Base-by-base conservation (phyloP, 2,329 filamentous ascomycete genomes). In the Ophiostoma sp. region DNA sequence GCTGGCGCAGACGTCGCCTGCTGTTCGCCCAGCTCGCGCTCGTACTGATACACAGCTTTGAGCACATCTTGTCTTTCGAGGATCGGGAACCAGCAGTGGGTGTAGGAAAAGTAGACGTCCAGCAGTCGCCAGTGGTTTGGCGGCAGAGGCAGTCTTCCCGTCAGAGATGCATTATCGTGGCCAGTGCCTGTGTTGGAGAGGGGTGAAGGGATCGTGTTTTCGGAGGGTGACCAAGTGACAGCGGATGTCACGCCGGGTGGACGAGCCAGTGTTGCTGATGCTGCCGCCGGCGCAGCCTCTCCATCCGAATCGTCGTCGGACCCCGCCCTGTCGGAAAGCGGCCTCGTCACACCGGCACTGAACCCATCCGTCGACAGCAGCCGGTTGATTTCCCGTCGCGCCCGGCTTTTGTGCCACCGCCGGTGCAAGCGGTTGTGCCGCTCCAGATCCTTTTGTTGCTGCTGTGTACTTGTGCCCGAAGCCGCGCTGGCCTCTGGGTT, bases 51-150 rank as follows among this genome's bases (percentile, higher is more conserved):
- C 0, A 82, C 87, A 73, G 79, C 84, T 73, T 77, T 84, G 69
- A 91, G 82, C 4, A 93, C 82, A 57, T 87, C 85, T 68, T 91
- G 87, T 75, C 90, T 91, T 75, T 93, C 90, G 12, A 91, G 84
- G 33, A 95, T 89, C 0, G 92, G 92, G 33, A 95, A 85, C 92
- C 92, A 95, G 71, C 87, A 89, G 79, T 94, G 91, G 0, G 90
- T 93, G 77, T 93, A 93, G 0, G 91, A 88, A 74, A 93, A 92
- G 79, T 93, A 94, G 4, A 92, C 85, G 76, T 94, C 91, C 52
- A 94, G 82, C 3, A 94, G 84, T 2, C 86, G 84, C 83, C 85
- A 90, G 78, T 86, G 88, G 77, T 88, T 86, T 19, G 80, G 78
- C 19, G 86, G 89, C 0, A 92, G 81, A 55, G 45, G 3, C 2